Conservation (phyloP, 1,284 basidiomycete species). For the Moniliophthora roreri region DNA sequence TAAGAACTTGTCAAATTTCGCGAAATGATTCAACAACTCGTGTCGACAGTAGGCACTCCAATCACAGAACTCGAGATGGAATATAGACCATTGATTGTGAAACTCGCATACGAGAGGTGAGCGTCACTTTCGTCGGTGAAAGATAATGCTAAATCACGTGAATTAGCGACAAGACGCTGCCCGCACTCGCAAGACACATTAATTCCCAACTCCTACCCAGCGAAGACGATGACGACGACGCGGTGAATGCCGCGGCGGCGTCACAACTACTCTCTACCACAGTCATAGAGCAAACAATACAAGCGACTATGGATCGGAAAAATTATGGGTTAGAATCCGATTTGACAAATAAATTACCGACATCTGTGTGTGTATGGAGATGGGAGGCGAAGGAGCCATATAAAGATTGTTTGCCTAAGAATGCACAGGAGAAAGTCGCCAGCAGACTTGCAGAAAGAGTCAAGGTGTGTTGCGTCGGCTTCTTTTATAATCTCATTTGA, state of each 20-base stretch:
- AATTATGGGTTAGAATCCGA: slow-evolving; percentile 73
- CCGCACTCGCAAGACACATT: slow-evolving; percentile 62
- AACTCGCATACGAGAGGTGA: slow-evolving; percentile 80
- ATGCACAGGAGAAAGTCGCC: slow-evolving; percentile 63
- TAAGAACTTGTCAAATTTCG: slow-evolving; percentile 75
- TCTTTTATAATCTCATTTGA: slow-evolving; percentile 8
- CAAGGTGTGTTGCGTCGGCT: slow-evolving; percentile 44
- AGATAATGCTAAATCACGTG: slow-evolving; percentile 13
- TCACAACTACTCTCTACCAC: slow-evolving; percentile 41
- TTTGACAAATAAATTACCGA: slow-evolving; percentile 50
- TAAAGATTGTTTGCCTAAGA: slow-evolving; percentile 69
- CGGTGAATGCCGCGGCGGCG: slow-evolving; percentile 9
- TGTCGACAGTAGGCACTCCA: slow-evolving; percentile 43
- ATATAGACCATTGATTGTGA: slow-evolving; percentile 73
- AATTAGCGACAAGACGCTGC: slow-evolving; percentile 65
- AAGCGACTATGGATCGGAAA: slow-evolving; percentile 55
- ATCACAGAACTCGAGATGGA: slow-evolving; percentile 62
- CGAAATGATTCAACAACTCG: slow-evolving; percentile 58
- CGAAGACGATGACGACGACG: slow-evolving; percentile 32
- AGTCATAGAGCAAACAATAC: slow-evolving; percentile 62
- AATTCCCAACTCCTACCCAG: slow-evolving; percentile 44
- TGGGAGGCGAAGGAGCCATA: slow-evolving; percentile 76
- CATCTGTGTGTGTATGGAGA: slow-evolving; percentile 75
- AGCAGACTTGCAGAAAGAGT: slow-evolving; percentile 64
- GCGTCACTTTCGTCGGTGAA: slow-evolving; percentile 12